These are phyloP conservation scores for Metschnikowia similis DNA, from an alignment of 805 yeast species.

Conservation along the genomic window DNA sequence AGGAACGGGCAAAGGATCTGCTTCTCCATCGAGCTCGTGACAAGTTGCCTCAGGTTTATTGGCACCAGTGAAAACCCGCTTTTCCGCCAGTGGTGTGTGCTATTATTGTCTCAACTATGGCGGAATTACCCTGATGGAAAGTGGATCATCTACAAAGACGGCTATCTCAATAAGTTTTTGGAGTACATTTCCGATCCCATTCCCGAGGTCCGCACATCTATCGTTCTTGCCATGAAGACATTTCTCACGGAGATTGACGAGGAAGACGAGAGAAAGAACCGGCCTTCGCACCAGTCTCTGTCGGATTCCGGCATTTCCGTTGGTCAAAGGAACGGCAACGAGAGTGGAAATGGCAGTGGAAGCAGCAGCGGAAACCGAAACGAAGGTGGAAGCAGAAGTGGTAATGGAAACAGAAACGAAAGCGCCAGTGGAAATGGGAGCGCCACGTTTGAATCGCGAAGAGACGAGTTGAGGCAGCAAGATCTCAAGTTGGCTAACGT, in stretches of 20 bases:
- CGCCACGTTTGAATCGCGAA: slow-evolving; percentile 28
- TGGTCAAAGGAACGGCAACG: background rate
- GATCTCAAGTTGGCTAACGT: slow-evolving; percentile 69
- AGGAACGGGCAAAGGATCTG: slow-evolving; percentile 77
- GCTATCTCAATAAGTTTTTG: slow-evolving; percentile 53
- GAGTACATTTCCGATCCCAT: slow-evolving; percentile 77
- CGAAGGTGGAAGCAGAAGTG: too few relatives aligned
- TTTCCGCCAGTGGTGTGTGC: slow-evolving; percentile 87
- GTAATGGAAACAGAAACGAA: too few relatives aligned
- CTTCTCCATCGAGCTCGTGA: slow-evolving; percentile 66
- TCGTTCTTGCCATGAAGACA: slow-evolving; percentile 66
- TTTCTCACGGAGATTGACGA: slow-evolving; percentile 51
- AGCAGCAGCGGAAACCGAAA: too few relatives aligned
- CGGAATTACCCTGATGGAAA: slow-evolving; percentile 69
- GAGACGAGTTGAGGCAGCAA: slow-evolving; percentile 54
- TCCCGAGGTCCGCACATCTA: slow-evolving; percentile 90
- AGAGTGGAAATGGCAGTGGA: too few relatives aligned
- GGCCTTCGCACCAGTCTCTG: slow-evolving; percentile 1
- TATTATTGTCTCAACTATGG: slow-evolving; percentile 76
- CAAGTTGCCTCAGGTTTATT: slow-evolving; percentile 61
- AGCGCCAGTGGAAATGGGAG: slow-evolving; percentile 2
- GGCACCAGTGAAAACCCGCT: slow-evolving; percentile 77
- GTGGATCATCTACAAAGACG: slow-evolving; percentile 62
- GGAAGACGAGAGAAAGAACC: slow-evolving; percentile 3
- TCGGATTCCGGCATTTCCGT: slow-evolving; percentile 8